These are phyloP conservation scores for Endotrypanum monterogeii DNA, from an alignment of 208 protist species.

Conservation along the genomic window DNA sequence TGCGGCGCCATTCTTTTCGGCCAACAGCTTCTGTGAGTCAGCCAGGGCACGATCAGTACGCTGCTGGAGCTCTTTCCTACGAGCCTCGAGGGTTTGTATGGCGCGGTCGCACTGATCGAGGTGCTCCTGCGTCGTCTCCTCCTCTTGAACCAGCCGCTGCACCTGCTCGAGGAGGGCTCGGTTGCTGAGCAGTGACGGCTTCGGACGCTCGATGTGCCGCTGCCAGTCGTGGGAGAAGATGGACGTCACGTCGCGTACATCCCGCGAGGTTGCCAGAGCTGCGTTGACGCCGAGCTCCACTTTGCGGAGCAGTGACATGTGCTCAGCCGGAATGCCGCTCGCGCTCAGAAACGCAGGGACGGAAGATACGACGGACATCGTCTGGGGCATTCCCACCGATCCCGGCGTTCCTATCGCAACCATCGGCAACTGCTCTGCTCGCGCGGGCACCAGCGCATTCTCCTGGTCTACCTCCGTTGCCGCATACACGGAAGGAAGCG, in stretches of 20 bases:
- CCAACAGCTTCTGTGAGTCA: conserved; percentile 70
- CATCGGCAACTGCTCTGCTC: conserved; percentile 9
- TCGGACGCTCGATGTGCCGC: conserved; percentile 30
- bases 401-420: conserved; percentile 1
- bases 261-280: conserved; percentile 41
- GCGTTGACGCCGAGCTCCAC: conserved; percentile 54
- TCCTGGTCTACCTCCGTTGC: conserved; percentile 16
- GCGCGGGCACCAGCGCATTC: background rate
- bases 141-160: conserved; percentile 56
- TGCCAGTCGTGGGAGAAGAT: conserved; percentile 54
- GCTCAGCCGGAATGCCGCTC: conserved; percentile 53
- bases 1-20: conserved; percentile 49
- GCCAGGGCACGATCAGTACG: conserved; percentile 54
- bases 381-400: background rate
- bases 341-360: conserved; percentile 27
- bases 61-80: conserved; percentile 65
- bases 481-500: conserved; percentile 28
- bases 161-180: conserved; percentile 60
- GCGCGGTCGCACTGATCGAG: conserved; percentile 54
- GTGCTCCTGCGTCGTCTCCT: conserved; percentile 47
- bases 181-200: conserved; percentile 71
- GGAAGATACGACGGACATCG: background rate
- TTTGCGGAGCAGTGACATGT: conserved; percentile 75
- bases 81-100: conserved; percentile 50
- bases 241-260: conserved; percentile 45